phyloP scores from a whole-genome alignment of 768 basidiomycete species.

The Phylloporus rhodoxanthus region DNA sequence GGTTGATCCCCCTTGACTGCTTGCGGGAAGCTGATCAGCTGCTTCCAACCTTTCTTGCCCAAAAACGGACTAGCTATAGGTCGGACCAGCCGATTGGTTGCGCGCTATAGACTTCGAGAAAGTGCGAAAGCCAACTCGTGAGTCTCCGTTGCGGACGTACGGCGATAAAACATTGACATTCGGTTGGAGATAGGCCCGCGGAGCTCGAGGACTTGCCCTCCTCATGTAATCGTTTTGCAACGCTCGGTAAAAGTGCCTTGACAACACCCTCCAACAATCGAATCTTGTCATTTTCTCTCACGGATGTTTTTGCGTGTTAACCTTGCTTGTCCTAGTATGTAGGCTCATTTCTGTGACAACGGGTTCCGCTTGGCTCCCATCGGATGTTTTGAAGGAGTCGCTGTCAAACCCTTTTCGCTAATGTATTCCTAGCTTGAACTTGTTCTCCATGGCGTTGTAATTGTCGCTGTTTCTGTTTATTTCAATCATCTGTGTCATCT shows the following conservation, averaged over 20 bases:
- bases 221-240: not conserved
- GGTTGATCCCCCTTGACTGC: slow-evolving; percentile 69
- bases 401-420: not conserved
- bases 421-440: not conserved
- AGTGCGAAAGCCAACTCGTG: not conserved
- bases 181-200: not conserved
- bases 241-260: not conserved
- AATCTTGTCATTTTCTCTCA: not conserved
- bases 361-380: not conserved
- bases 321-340: no score
- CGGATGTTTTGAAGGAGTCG: no score
- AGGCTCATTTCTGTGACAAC: not conserved
- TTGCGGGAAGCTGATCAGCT: slow-evolving; percentile 45
- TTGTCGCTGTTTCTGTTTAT: not conserved
- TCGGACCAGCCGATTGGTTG: not conserved
- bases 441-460: not conserved
- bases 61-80: slow-evolving; percentile 41
- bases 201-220: not conserved
- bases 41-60: slow-evolving; percentile 43
- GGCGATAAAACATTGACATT: not conserved
- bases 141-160: not conserved
- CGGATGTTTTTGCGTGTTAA: not conserved
- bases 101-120: not conserved
- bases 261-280: not conserved
- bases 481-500: not conserved